Percentiles rank a stretch among this genome's conserved stretches.
Evolutionary conservation across 768 basidiomycete genomes (phyloP).

Genomic region (Boletus coccyginus): DNA sequence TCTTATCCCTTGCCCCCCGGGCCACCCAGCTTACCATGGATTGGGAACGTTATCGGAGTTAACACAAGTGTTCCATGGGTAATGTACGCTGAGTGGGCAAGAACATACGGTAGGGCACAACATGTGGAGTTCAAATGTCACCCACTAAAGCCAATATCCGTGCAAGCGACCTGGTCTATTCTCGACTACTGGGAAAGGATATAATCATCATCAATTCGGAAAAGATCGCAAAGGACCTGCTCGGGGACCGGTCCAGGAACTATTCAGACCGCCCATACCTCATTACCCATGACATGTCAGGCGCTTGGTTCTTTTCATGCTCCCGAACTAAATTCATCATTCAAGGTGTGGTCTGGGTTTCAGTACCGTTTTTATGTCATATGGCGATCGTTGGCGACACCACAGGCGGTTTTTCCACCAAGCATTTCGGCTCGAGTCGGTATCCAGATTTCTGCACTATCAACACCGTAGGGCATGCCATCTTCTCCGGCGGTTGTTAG

Average conservation of each 20-base stretch:
- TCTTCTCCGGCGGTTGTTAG: neutral
- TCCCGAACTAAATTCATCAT: too few relatives aligned
- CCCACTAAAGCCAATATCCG: neutral
- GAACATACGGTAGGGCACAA: slow-evolving; percentile 1
- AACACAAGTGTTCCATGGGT: neutral
- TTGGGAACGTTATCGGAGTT: neutral
- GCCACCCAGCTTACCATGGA: neutral
- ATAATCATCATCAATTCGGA: slow-evolving; percentile 8
- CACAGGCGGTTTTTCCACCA: neutral
- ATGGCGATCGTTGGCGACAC: neutral
- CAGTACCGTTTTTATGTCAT: neutral
- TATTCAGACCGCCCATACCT: neutral
- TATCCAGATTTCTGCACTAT: neutral
- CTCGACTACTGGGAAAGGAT: neutral
- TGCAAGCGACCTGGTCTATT: slow-evolving; percentile 9
- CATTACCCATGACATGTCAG: neutral
- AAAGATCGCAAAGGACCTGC: neutral
- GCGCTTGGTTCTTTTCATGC: neutral
- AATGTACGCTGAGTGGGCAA: neutral
- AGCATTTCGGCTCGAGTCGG: neutral
- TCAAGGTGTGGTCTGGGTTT: neutral
- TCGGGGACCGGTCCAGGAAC: neutral
- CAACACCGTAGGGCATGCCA: neutral
- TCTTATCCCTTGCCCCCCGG: neutral
- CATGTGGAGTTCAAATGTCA: neutral